Evolutionary conservation across 352 stramenopile genomes (phyloP).

Genomic region (Phytophthora crassamura): DNA sequence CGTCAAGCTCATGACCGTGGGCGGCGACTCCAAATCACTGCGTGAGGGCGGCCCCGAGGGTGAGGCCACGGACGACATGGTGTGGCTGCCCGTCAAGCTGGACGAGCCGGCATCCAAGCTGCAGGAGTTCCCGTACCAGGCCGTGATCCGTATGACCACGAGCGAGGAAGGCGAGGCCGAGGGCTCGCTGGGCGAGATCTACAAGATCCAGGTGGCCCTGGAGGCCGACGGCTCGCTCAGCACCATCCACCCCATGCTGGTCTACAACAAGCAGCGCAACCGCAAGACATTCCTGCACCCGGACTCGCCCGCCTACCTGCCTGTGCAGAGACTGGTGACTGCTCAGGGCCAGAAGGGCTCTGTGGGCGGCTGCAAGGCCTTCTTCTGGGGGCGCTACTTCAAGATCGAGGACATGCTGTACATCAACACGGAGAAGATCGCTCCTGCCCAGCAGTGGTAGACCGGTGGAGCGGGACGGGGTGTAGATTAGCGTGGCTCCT

Average conservation of each 20-base stretch:
- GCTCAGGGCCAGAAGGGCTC: constrained; percentile 60
- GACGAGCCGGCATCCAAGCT: constrained; percentile 84
- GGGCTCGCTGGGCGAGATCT: constrained; percentile 87
- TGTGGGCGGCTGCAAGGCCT: constrained; percentile 83
- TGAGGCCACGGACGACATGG: constrained; percentile 44
- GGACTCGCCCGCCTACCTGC: constrained; percentile 78
- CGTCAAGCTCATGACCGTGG: constrained; percentile 87
- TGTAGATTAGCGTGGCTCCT: constrained; percentile 31
- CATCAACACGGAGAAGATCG: constrained; percentile 86
- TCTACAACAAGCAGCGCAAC: constrained; percentile 89
- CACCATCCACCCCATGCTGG: constrained; percentile 84
- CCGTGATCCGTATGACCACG: constrained; percentile 87
- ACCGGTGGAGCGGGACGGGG: constrained; percentile 8
- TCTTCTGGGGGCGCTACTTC: constrained; percentile 89
- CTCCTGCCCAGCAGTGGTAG: constrained; percentile 84
- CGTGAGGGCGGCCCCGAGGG: constrained; percentile 19
- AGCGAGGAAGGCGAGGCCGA: constrained; percentile 71
- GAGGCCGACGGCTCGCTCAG: constrained; percentile 64
- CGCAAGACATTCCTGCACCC: constrained; percentile 90
- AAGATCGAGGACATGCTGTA: constrained; percentile 87
- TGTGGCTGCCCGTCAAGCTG: constrained; percentile 85
- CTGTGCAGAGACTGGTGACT: constrained; percentile 69
- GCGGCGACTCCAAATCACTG: constrained; percentile 76
- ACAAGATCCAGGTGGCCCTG: constrained; percentile 91
- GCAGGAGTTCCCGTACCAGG: constrained; percentile 81